These are phyloP conservation scores for Zea luxurians DNA, from an alignment of 176 grass and related monocot genomes.

Conservation along the genomic window DNA sequence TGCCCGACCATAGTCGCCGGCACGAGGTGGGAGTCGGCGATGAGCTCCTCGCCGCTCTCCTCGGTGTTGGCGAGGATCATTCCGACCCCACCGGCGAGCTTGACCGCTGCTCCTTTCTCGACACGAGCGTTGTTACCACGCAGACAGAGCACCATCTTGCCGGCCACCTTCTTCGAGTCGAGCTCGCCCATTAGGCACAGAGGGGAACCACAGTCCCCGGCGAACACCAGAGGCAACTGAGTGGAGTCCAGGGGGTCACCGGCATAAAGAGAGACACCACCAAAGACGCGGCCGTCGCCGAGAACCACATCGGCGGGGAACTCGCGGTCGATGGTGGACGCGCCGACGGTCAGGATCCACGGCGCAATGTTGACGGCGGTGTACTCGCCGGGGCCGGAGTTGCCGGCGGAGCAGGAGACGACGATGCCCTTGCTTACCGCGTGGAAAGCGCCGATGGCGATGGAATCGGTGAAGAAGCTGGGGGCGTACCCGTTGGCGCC, in stretches of 20 bases:
- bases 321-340: conserved; percentile 71
- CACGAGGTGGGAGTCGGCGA: conserved; percentile 87
- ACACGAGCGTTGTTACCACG: conserved; percentile 65
- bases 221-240: conserved; percentile 55
- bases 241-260: conserved; percentile 49
- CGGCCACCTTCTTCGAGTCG: conserved; percentile 54
- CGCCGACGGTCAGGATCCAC: conserved; percentile 83
- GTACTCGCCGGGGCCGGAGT: conserved; percentile 62
- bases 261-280: conserved; percentile 66
- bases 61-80: conserved; percentile 82
- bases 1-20: conserved; percentile 78
- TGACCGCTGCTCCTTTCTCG: conserved; percentile 65
- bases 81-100: conserved; percentile 53
- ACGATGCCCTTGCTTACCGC: conserved; percentile 61
- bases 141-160: conserved; percentile 79
- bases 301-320: conserved; percentile 69
- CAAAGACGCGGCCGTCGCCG: conserved; percentile 52
- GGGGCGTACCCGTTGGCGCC: conserved; percentile 54
- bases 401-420: conserved; percentile 78
- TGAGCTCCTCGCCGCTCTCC: conserved; percentile 75
- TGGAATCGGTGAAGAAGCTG: conserved; percentile 53
- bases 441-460: conserved; percentile 76
- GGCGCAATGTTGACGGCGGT: conserved; percentile 74
- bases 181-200: conserved; percentile 44
- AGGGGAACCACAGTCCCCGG: conserved; percentile 57